phyloP scores from a whole-genome alignment of 2,329 filamentous ascomycete species.

The Eutypella sp. region DNA sequence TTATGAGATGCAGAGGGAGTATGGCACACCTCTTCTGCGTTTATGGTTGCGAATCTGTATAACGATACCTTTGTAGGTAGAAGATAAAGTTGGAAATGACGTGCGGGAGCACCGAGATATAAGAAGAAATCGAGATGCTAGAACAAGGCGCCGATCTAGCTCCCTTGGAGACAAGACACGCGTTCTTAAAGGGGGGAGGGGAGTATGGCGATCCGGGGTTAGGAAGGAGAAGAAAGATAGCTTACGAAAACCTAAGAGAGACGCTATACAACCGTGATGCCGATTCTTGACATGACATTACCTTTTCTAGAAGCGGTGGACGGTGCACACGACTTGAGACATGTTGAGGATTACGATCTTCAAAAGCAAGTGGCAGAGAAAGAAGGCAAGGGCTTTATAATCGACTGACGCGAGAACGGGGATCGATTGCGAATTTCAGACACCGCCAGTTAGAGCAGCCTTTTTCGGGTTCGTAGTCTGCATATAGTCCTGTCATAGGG shows the following conservation, averaged over 20 bases:
- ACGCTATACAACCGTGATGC: not conserved
- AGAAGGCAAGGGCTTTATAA: not conserved
- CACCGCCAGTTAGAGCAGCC: not conserved
- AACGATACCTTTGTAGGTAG: too few species aligned
- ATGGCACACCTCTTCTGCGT: not conserved
- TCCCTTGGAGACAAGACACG: not conserved
- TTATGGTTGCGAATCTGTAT: too few species aligned
- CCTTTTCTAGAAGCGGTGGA: too few species aligned
- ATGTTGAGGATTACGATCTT: not conserved
- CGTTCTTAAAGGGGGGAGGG: not conserved
- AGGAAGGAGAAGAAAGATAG: too few species aligned
- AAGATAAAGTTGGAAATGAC: too few species aligned
- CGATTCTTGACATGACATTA: not conserved
- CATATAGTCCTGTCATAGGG: too few species aligned
- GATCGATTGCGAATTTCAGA: slow-evolving; percentile 1
- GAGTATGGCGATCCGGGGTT: not conserved
- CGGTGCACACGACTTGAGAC: not conserved
- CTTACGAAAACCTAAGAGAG: not conserved
- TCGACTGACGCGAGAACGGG: not conserved
- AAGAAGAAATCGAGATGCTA: too few species aligned
- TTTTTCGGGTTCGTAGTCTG: too few species aligned
- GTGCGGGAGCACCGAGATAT: too few species aligned
- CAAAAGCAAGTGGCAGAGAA: not conserved
- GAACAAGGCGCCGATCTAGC: not conserved
- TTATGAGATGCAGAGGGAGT: slow-evolving; percentile 1